Evolutionary conservation across 2,329 filamentous ascomycete genomes (phyloP).

Genomic region (Ampelomyces quisqualis): DNA sequence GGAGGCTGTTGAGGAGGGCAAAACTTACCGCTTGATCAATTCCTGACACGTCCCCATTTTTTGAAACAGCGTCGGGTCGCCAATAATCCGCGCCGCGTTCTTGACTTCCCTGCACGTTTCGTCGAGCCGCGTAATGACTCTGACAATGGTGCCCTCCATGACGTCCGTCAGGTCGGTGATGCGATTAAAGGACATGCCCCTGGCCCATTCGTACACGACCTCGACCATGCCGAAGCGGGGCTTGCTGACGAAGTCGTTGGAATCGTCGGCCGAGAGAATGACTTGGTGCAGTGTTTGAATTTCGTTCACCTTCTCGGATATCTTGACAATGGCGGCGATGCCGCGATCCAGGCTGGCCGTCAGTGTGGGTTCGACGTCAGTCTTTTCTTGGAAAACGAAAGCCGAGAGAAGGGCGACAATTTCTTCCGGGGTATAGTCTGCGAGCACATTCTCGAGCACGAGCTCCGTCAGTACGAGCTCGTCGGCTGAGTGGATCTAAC

Average conservation of each 20-base stretch:
- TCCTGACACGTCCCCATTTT: slow-evolving; percentile 99
- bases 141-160: slow-evolving; percentile 93
- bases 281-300: slow-evolving; percentile 91
- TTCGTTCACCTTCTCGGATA: slow-evolving; percentile 88
- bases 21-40: slow-evolving; percentile 91
- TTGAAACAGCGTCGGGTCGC: slow-evolving; percentile 85
- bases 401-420: slow-evolving; percentile 91
- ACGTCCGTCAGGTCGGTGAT: slow-evolving; percentile 96
- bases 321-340: slow-evolving; percentile 80
- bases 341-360: slow-evolving; percentile 80
- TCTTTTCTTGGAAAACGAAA: slow-evolving; percentile 98
- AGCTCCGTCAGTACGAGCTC: slow-evolving; percentile 95
- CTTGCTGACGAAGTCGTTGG: slow-evolving; percentile 84
- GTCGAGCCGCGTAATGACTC: slow-evolving; percentile 89
- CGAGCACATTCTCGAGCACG: slow-evolving; percentile 93
- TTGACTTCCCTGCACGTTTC: slow-evolving; percentile 97
- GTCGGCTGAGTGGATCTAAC: slow-evolving; percentile 84
- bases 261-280: slow-evolving; percentile 83
- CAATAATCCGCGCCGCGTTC: slow-evolving; percentile 92
- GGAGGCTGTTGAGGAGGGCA: neutral
- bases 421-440: slow-evolving; percentile 92
- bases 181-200: slow-evolving; percentile 97
- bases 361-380: slow-evolving; percentile 74
- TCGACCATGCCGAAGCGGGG: slow-evolving; percentile 93
- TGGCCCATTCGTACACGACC: slow-evolving; percentile 97